These are phyloP conservation scores for Salicornia ramosissima DNA, from an alignment of 148 eudicot species.

Conservation along the genomic window DNA sequence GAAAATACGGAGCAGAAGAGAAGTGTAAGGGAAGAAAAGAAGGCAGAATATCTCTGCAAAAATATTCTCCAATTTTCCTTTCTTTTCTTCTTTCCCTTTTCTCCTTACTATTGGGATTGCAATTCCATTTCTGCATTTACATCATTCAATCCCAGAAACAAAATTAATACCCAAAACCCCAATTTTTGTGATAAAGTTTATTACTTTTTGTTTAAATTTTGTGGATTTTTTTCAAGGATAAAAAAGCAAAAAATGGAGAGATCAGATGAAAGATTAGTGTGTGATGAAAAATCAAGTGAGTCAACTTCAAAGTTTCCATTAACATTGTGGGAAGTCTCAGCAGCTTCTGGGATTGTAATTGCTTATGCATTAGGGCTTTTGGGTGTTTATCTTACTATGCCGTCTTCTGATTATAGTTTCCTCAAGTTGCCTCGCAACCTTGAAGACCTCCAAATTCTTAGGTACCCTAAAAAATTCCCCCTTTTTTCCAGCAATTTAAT, in stretches of 20 bases:
- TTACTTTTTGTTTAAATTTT: conserved; percentile 8
- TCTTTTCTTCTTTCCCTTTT: not conserved
- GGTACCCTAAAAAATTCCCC: conserved; percentile 29
- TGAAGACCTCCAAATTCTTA: conserved; percentile 75
- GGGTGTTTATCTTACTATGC: conserved; percentile 78
- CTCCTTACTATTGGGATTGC: conserved; percentile 2
- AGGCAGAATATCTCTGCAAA: conserved; percentile 5
- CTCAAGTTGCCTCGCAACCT: conserved; percentile 80
- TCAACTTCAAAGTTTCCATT: conserved; percentile 46
- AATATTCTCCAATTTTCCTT: conserved; percentile 1
- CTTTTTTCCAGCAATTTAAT: not conserved
- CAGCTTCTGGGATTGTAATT: conserved; percentile 57
- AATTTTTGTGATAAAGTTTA: conserved; percentile 3
- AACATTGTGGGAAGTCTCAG: conserved; percentile 58
- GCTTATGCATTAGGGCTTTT: conserved; percentile 54
- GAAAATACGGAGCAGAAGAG: too few species aligned
- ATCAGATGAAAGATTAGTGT: conserved; percentile 23
- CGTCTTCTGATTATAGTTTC: conserved; percentile 91
- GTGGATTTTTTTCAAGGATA: not conserved
- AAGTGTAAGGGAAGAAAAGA: conserved; percentile 21
- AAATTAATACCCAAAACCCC: conserved; percentile 2
- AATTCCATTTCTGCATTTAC: not conserved
- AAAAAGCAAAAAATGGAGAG: conserved; percentile 23
- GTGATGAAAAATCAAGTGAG: conserved; percentile 19
- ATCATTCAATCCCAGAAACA: not conserved